Evolutionary conservation across 2,329 filamentous ascomycete genomes (phyloP).

Genomic region (Dothideomycetes sp.): DNA sequence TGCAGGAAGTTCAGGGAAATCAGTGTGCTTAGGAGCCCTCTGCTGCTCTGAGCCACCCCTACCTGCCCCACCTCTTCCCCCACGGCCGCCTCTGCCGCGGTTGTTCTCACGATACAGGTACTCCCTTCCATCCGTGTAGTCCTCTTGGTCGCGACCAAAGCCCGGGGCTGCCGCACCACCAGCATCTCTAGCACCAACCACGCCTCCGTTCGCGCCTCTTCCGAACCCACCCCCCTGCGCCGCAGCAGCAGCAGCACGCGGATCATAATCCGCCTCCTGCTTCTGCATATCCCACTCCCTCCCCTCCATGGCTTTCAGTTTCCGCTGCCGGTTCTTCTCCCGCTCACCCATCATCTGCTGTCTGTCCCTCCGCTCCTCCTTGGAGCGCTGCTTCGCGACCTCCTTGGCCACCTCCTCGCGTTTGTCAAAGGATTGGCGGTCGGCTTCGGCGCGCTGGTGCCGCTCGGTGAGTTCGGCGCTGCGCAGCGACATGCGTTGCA

Average conservation of each 20-base stretch:
- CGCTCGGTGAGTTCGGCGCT: conserved; percentile 49
- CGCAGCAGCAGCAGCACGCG: conserved; percentile 19
- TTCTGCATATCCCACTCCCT: conserved; percentile 55
- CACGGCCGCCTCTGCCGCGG: conserved; percentile 18
- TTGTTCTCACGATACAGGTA: conserved; percentile 21
- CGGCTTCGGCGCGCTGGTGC: conserved; percentile 56
- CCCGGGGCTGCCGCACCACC: conserved; percentile 9
- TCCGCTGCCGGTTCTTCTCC: conserved; percentile 48
- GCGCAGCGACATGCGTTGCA: conserved; percentile 50
- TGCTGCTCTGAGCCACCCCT: conserved; percentile 8
- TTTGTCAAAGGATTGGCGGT: conserved; percentile 51
- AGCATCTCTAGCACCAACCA: conserved; percentile 21
- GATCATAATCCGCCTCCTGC: conserved; percentile 39
- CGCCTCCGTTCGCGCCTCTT: conserved; percentile 41
- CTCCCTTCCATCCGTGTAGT: conserved; percentile 21
- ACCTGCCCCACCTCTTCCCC: conserved; percentile 23
- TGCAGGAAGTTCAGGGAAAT: conserved; percentile 35
- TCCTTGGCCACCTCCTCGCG: conserved; percentile 50
- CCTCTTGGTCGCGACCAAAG: conserved; percentile 19
- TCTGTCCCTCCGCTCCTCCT: conserved; percentile 39
- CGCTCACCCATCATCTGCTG: conserved; percentile 52
- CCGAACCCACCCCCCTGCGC: conserved; percentile 30
- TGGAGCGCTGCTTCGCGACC: conserved; percentile 32
- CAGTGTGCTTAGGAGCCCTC: conserved; percentile 26
- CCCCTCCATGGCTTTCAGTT: conserved; percentile 46